A percentile compares a stretch with the other conserved stretches of the same genome.
These are phyloP conservation scores for Solanum sejunctum DNA, from an alignment of 257 asterid species.

Conservation along the genomic window DNA sequence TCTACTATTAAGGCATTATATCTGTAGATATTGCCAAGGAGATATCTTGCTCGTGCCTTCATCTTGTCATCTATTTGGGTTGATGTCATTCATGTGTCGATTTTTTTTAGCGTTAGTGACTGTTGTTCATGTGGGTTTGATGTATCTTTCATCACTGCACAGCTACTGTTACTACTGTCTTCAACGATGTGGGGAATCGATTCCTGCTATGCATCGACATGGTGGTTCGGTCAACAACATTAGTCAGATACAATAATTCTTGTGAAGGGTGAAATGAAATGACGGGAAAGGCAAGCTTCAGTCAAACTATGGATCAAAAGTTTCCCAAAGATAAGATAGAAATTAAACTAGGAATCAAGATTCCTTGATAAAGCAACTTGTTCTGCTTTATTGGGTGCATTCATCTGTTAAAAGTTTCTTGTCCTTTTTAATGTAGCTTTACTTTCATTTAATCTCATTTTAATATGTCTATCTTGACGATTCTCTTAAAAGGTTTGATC, in stretches of 20 bases:
- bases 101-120: not conserved
- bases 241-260: conserved; percentile 18
- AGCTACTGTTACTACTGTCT: conserved; percentile 91
- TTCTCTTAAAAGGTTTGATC: not conserved
- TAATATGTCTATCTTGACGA: not conserved
- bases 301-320: conserved; percentile 7
- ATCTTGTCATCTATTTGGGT: not conserved
- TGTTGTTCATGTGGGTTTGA: not conserved
- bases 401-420: conserved; percentile 7
- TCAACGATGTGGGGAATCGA: conserved; percentile 59
- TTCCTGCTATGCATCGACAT: conserved; percentile 73
- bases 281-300: not conserved
- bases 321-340: conserved; percentile 6
- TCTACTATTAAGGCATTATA: not conserved
- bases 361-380: conserved; percentile 11
- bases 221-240: conserved; percentile 22
- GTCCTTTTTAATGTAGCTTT: not conserved
- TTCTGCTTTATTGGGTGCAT: conserved; percentile 17
- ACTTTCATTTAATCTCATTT: not conserved
- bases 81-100: not conserved
- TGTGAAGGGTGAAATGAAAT: conserved; percentile 7
- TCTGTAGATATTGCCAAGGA: not conserved
- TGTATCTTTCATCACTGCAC: not conserved
- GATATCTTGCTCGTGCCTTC: not conserved
- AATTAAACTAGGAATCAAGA: conserved; percentile 10